Evolutionary conservation across 2,329 filamentous ascomycete species (phyloP).

Genomic region (Elsinoe australis): DNA sequence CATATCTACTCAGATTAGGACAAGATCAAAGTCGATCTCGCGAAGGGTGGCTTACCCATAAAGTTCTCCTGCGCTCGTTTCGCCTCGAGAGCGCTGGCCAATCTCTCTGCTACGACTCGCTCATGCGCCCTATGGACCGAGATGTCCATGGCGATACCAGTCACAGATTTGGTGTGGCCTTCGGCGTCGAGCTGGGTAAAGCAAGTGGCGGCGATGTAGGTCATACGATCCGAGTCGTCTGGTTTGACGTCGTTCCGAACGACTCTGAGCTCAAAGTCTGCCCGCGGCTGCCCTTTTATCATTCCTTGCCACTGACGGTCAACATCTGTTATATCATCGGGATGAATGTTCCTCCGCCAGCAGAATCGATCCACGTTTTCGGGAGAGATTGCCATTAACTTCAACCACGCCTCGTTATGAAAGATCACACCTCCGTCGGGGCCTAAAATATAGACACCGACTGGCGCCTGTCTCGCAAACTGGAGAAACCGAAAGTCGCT

Average conservation of each 20-base stretch:
- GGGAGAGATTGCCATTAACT: slow-evolving; percentile 15
- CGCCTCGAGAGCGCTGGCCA: slow-evolving; percentile 32
- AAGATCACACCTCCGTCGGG: slow-evolving; percentile 19
- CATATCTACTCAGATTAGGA: slow-evolving; percentile 28
- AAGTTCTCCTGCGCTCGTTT: slow-evolving; percentile 32
- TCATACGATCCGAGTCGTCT: slow-evolving; percentile 12
- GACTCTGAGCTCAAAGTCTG: slow-evolving; percentile 20
- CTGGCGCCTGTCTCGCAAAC: neutral
- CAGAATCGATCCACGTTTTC: slow-evolving; percentile 18
- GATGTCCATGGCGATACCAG: slow-evolving; percentile 40
- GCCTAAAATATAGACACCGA: slow-evolving; percentile 21
- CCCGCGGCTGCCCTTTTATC: too few species aligned
- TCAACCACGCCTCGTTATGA: slow-evolving; percentile 21
- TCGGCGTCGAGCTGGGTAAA: slow-evolving; percentile 26
- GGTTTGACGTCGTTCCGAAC: slow-evolving; percentile 14
- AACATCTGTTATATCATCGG: slow-evolving; percentile 19
- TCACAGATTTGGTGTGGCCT: slow-evolving; percentile 32
- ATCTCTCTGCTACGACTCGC: slow-evolving; percentile 28
- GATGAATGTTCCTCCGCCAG: too few species aligned
- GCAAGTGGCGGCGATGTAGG: slow-evolving; percentile 20
- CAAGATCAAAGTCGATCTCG: neutral
- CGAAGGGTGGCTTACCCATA: slow-evolving; percentile 24
- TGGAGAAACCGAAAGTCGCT: neutral
- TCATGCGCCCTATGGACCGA: slow-evolving; percentile 39
- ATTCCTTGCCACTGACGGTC: slow-evolving; percentile 17